phyloP scores from a whole-genome alignment of 2,329 filamentous ascomycete genomes.

The Huntiella moniliformis region DNA sequence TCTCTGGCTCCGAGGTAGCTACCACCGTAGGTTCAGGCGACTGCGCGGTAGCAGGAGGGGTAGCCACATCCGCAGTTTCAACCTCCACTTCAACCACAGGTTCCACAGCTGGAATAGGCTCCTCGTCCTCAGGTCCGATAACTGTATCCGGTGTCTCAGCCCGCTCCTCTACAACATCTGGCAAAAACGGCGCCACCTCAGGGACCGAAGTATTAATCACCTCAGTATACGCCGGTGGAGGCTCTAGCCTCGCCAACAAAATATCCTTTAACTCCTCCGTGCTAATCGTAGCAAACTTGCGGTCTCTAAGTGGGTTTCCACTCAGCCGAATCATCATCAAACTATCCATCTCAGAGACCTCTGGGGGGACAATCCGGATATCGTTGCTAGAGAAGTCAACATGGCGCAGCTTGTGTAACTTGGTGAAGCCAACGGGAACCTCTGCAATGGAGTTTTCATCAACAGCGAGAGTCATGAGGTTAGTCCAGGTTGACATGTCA shows the following conservation, averaged over 20 bases:
- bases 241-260: constrained; percentile 46
- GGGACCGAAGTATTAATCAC: constrained; percentile 7
- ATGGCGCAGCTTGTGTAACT: constrained; percentile 48
- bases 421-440: constrained; percentile 59
- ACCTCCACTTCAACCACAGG: not conserved
- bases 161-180: constrained; percentile 1
- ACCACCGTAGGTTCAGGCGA: not conserved
- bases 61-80: not conserved
- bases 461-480: constrained; percentile 52
- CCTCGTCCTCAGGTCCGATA: constrained; percentile 9
- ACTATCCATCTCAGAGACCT: constrained; percentile 61
- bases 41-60: not conserved
- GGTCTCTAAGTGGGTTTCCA: constrained; percentile 81
- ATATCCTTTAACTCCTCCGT: constrained; percentile 67
- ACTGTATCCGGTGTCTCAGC: constrained; percentile 11
- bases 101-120: not conserved
- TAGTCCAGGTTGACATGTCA: constrained; percentile 53
- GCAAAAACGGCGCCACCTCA: not conserved
- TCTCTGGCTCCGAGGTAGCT: not conserved
- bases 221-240: constrained; percentile 20
- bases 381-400: constrained; percentile 78
- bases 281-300: constrained; percentile 62
- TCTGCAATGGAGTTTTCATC: constrained; percentile 64
- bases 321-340: constrained; percentile 58
- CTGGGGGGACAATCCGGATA: constrained; percentile 54